These are phyloP conservation scores for Fusarium nematophilum DNA, from an alignment of 2,329 filamentous ascomycete genomes.

Conservation along the genomic window DNA sequence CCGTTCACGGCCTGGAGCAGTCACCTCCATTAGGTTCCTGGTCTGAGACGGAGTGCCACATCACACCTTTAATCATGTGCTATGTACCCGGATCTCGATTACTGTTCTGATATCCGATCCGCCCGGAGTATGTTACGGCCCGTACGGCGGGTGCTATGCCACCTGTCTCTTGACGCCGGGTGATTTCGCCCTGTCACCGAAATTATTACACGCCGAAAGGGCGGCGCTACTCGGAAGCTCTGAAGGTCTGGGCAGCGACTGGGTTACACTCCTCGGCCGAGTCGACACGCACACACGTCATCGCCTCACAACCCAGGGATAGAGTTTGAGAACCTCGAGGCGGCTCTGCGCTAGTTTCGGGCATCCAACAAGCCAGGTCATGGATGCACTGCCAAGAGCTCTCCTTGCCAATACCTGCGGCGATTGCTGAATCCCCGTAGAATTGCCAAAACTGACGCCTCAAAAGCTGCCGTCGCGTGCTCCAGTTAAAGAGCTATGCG, in stretches of 20 bases:
- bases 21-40: slow-evolving; percentile 5
- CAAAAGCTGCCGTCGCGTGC: neutral
- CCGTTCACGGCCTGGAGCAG: slow-evolving; percentile 25
- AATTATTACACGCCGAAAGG: neutral
- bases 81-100: slow-evolving; percentile 32
- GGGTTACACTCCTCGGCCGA: slow-evolving; percentile 22
- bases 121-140: slow-evolving; percentile 16
- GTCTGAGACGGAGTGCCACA: slow-evolving; percentile 12
- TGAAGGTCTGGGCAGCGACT: no score
- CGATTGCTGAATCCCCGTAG: neutral
- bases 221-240: neutral
- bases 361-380: no score
- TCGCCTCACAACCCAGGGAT: slow-evolving; percentile 23
- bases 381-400: no score
- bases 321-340: slow-evolving; percentile 24
- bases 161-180: neutral
- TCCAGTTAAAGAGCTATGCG: slow-evolving; percentile 21
- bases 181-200: neutral
- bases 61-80: slow-evolving; percentile 30
- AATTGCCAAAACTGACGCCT: neutral
- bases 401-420: no score
- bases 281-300: slow-evolving; percentile 33
- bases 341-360: slow-evolving; percentile 27
- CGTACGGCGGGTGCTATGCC: slow-evolving; percentile 10
- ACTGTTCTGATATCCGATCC: slow-evolving; percentile 23